Conservation (phyloP, 1,139 yeast species). For the Kodamaea alishanica region DNA sequence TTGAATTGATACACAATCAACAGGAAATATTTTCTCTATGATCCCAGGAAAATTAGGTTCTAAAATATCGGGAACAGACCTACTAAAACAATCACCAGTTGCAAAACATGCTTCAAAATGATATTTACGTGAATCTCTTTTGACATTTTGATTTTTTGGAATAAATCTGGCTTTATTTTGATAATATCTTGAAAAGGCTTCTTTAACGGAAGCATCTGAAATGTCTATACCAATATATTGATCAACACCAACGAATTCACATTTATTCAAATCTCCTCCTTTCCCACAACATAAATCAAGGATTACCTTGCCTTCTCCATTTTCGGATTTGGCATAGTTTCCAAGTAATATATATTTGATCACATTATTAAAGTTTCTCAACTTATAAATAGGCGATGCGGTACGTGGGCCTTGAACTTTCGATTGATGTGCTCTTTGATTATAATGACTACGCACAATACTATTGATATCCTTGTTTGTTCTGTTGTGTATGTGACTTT, state of each 20-base stretch:
- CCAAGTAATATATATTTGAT: conserved; percentile 84
- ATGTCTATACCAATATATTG: conserved; percentile 90
- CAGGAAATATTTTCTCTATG: conserved; percentile 68
- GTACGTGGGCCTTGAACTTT: conserved; percentile 59
- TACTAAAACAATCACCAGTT: conserved; percentile 87
- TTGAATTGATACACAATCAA: conserved; percentile 85
- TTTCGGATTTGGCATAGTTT: conserved; percentile 50
- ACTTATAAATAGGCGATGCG: conserved; percentile 77
- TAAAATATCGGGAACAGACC: conserved; percentile 66
- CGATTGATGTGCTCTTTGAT: conserved; percentile 73
- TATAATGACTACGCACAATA: conserved; percentile 78
- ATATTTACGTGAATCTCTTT: conserved; percentile 46
- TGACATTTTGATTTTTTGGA: conserved; percentile 24
- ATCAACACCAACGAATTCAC: conserved; percentile 68
- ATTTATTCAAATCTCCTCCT: conserved; percentile 93
- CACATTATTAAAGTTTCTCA: conserved; percentile 87
- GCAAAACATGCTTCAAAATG: conserved; percentile 75
- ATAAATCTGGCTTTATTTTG: conserved; percentile 41
- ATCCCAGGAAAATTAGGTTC: conserved; percentile 53
- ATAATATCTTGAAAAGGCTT: conserved; percentile 73
- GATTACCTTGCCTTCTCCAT: conserved; percentile 44
- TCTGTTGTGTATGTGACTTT: conserved; percentile 35
- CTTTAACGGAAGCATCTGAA: conserved; percentile 81
- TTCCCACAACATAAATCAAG: conserved; percentile 95
- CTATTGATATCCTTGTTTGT: conserved; percentile 45